Conservation (phyloP, 805 yeast species). For the Kodamaea kaohsiungensis region DNA sequence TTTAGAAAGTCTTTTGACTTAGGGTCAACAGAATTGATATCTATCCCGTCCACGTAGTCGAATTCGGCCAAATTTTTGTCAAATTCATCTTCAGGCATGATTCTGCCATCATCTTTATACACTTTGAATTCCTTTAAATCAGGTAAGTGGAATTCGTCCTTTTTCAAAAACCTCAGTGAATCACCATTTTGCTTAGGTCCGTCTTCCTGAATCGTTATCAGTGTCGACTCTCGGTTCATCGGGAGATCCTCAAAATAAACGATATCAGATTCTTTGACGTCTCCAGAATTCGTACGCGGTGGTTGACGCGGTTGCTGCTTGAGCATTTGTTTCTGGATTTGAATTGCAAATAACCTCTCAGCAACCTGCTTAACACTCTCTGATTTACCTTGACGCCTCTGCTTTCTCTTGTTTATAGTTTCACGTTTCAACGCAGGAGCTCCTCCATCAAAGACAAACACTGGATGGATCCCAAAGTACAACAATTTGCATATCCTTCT, state of each 20-base stretch:
- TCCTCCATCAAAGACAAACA: conserved; percentile 95
- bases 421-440: conserved; percentile 81
- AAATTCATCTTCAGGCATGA: conserved; percentile 73
- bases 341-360: conserved; percentile 73
- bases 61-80: conserved; percentile 45
- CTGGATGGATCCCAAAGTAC: conserved; percentile 83
- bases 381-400: conserved; percentile 70
- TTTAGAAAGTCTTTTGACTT: conserved; percentile 71
- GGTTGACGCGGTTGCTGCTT: background rate
- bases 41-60: conserved; percentile 65
- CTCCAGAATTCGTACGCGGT: background rate
- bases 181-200: background rate
- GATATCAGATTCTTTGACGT: background rate
- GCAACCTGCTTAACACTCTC: conserved; percentile 77
- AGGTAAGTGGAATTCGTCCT: conserved; percentile 89
- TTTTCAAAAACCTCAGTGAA: conserved; percentile 40
- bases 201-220: background rate
- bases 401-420: conserved; percentile 73
- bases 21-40: conserved; percentile 78
- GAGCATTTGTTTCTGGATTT: conserved; percentile 60
- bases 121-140: conserved; percentile 56
- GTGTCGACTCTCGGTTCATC: conserved; percentile 5
- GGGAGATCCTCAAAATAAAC: conserved; percentile 31
- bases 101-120: conserved; percentile 62
- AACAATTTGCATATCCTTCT: conserved; percentile 87